Conservation (phyloP, 2,329 filamentous ascomycete species). For the Davidsoniella australis region DNA sequence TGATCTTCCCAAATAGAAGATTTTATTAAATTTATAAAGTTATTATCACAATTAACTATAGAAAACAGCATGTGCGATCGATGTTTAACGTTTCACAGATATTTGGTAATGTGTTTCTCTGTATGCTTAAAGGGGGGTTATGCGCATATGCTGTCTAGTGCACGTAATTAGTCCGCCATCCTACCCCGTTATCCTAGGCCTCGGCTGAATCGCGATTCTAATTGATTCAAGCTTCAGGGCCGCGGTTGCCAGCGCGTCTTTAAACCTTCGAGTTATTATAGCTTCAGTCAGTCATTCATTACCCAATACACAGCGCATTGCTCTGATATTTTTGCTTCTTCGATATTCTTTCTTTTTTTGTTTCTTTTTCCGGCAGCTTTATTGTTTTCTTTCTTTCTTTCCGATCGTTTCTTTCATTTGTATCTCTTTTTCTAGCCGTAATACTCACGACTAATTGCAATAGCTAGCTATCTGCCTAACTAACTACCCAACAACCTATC, state of each 20-base stretch:
- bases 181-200: slow-evolving; percentile 9
- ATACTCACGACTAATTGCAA: background rate
- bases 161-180: background rate
- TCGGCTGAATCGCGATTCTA: slow-evolving; percentile 6
- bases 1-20: too few relatives aligned
- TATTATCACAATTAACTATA: too few relatives aligned
- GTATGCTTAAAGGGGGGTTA: background rate
- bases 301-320: too few relatives aligned
- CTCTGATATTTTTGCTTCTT: too few relatives aligned
- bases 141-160: background rate
- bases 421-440: background rate
- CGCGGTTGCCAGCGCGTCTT: slow-evolving; percentile 1
- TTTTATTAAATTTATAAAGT: too few relatives aligned
- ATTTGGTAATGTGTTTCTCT: background rate
- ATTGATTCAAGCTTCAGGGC: background rate
- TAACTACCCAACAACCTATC: background rate
- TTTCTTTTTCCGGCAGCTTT: background rate
- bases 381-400: background rate
- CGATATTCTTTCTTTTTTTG: background rate
- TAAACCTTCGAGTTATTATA: too few relatives aligned
- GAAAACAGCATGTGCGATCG: too few relatives aligned
- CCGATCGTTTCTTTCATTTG: background rate
- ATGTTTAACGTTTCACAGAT: background rate
- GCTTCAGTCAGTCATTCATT: too few relatives aligned
- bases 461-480: background rate